These are phyloP conservation scores for Scytalidium lignicola DNA, from an alignment of 2,329 filamentous ascomycete genomes.

Conservation along the genomic window DNA sequence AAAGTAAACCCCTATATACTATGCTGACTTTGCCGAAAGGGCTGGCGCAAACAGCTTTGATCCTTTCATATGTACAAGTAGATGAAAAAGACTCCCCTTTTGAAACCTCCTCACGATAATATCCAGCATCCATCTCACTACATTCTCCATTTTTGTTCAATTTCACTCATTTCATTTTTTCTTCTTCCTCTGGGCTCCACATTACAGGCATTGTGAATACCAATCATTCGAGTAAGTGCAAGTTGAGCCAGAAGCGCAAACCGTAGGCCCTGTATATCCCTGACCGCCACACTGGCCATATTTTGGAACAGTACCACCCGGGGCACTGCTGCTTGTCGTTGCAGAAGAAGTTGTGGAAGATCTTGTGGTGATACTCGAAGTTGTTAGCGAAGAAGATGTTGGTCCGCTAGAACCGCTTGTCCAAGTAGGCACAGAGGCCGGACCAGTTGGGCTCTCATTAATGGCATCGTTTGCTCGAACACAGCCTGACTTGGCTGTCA, in stretches of 20 bases:
- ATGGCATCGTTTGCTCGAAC: slow-evolving; percentile 1
- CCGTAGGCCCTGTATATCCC: slow-evolving; percentile 12
- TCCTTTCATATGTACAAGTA: too few species aligned
- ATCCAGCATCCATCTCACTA: too few species aligned
- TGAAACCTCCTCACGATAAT: too few species aligned
- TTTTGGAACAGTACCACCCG: slow-evolving; percentile 7
- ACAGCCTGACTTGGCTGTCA: slow-evolving; percentile 39
- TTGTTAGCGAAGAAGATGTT: too few species aligned
- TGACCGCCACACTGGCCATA: slow-evolving; percentile 23
- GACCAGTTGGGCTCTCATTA: slow-evolving; percentile 35
- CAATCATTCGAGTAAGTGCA: slow-evolving; percentile 14
- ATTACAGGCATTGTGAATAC: slow-evolving; percentile 1
- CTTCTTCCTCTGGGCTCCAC: too few species aligned
- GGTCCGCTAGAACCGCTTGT: neutral
- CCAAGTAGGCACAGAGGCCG: slow-evolving; percentile 3
- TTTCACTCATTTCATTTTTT: too few species aligned
- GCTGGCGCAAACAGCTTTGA: too few species aligned
- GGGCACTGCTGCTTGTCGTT: neutral
- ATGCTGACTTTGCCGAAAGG: too few species aligned
- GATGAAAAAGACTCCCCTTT: too few species aligned
- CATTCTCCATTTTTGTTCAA: too few species aligned
- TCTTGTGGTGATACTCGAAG: too few species aligned
- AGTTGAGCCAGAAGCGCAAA: slow-evolving; percentile 8
- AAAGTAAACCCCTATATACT: too few species aligned
- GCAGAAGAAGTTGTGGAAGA: neutral